Base-by-base conservation (phyloP, 257 asterid species). In the Lycium ferocissimum region DNA sequence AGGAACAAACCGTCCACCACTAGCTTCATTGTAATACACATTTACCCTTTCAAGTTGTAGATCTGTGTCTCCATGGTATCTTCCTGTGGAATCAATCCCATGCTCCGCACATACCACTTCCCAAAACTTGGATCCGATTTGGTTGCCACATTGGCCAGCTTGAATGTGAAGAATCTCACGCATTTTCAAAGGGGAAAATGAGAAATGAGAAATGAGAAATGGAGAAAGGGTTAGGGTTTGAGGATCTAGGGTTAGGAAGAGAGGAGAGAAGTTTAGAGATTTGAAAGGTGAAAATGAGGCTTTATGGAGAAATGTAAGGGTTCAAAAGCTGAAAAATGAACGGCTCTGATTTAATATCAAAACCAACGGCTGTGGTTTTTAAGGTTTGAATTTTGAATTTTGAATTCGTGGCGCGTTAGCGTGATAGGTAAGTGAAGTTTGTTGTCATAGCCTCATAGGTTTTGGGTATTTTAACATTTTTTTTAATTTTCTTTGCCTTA, bases 71-170 rank as follows among this genome's bases (percentile, higher is more conserved):
- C 93, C 93, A 0, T 84, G 57, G 86, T 89, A 90, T 81, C 87
- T 66, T 15, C 92, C 92, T 15, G 92, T 88, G 76, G 91, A 38
- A 43, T 90, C 92, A 9, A 90, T 88, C 47, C 92, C 91, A 70
- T 90, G 91, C 85, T 90, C 92, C 9, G 88, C 91, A 15, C 91
- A 90, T 11, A 90, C 89, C 61, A 90, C 91, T 85, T 90, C 92
- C 92, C 92, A 90, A 82, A 90, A 90, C 83, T 90, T 90, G 84
- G 91, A 83, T n/a, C 93, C 91, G 22, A 87, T 90, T 71, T 90
- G 93, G 90, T 90, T 90, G 45, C 93, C 93, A 56, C 91, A 90
- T 85, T 90, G 93, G 80, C 93, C 93, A 10, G 90, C 91, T 37
- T 90, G 93, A 51, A 90, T 90, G 67, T 90, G 93, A 66, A 90